phyloP scores from a whole-genome alignment of 2,329 filamentous ascomycete genomes.

The Dichotomopilus funicola region DNA sequence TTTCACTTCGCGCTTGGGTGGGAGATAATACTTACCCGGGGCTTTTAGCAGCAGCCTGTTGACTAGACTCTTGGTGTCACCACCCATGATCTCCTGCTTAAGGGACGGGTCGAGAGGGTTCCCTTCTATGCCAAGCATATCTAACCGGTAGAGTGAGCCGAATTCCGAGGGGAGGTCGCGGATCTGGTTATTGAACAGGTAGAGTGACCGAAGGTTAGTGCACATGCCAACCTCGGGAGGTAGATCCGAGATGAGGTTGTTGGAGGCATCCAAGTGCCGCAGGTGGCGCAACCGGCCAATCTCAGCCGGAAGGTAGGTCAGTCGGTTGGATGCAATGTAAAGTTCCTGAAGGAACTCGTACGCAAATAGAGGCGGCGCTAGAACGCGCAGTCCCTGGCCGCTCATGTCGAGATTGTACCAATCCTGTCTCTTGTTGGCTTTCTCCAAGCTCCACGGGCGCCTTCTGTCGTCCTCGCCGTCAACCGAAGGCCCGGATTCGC shows the following conservation, averaged over 20 bases:
- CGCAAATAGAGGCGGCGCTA: conserved; percentile 72
- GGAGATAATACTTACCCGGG: conserved; percentile 57
- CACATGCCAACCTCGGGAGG: conserved; percentile 96
- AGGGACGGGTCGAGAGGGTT: conserved; percentile 73
- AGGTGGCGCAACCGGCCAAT: conserved; percentile 80
- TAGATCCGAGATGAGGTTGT: conserved; percentile 75
- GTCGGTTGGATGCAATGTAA: conserved; percentile 88
- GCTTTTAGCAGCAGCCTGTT: conserved; percentile 76
- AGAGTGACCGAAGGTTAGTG: conserved; percentile 77
- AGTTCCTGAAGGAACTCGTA: conserved; percentile 89
- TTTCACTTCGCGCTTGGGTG: too few relatives aligned
- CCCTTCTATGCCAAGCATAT: conserved; percentile 85
- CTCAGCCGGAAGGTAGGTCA: conserved; percentile 68
- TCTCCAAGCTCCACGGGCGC: conserved; percentile 59
- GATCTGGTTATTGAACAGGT: conserved; percentile 87
- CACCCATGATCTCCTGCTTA: conserved; percentile 77
- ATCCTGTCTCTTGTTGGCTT: conserved; percentile 64
- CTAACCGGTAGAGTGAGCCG: conserved; percentile 80
- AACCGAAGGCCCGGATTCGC: conserved; percentile 41
- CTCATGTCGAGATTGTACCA: conserved; percentile 94
- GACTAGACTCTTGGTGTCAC: conserved; percentile 80
- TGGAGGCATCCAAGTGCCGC: conserved; percentile 77
- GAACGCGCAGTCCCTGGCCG: conserved; percentile 84
- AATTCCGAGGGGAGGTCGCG: conserved; percentile 76
- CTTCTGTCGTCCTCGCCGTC: conserved; percentile 54